A percentile compares a stretch with the other conserved stretches of the same genome.
Evolutionary conservation across 2,329 filamentous ascomycete species (phyloP).

Genomic region (Monosporascus cannonballus): DNA sequence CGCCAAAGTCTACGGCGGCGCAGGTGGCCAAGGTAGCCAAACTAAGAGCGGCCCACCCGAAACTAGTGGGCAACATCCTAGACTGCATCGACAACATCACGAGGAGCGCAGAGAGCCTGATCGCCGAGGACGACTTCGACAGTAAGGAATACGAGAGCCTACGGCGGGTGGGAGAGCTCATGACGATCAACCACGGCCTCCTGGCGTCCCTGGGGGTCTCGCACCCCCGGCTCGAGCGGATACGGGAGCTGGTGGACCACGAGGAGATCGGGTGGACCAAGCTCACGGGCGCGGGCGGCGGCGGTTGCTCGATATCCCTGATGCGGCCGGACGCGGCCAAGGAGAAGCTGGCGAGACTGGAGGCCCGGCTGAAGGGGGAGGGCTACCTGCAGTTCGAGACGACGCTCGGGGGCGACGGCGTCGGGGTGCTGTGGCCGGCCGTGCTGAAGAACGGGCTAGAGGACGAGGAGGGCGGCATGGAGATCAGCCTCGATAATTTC

Average conservation of each 20-base stretch:
- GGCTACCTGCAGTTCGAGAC: conserved; percentile 83
- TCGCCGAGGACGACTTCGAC: conserved; percentile 61
- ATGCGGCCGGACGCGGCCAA: conserved; percentile 60
- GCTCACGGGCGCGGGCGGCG: conserved; percentile 89
- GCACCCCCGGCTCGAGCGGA: conserved; percentile 84
- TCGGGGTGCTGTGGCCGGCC: conserved; percentile 90
- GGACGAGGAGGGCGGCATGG: conserved; percentile 74
- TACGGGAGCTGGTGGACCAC: conserved; percentile 86
- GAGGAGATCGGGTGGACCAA: conserved; percentile 94
- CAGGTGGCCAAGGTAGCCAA: conserved; percentile 83
- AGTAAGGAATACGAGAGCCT: conserved; percentile 56
- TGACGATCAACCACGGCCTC: conserved; percentile 90
- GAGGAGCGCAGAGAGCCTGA: conserved; percentile 45
- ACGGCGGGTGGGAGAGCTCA: conserved; percentile 75
- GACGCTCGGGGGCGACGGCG: conserved; percentile 85
- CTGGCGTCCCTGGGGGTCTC: conserved; percentile 89
- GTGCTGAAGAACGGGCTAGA: conserved; percentile 74
- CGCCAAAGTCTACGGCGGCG: conserved; percentile 75
- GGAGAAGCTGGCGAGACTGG: conserved; percentile 55
- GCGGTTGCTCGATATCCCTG: conserved; percentile 90
- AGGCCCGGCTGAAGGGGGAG: conserved; percentile 59
- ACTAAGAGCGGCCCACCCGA: conserved; percentile 65
- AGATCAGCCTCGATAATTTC: conserved; percentile 83
- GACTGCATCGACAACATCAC: conserved; percentile 77
- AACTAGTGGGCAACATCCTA: conserved; percentile 73